Percentiles rank a stretch among this genome's conserved stretches.
Conservation (phyloP, 1,284 basidiomycete species). For the Rhodotorula mucilaginosa region DNA sequence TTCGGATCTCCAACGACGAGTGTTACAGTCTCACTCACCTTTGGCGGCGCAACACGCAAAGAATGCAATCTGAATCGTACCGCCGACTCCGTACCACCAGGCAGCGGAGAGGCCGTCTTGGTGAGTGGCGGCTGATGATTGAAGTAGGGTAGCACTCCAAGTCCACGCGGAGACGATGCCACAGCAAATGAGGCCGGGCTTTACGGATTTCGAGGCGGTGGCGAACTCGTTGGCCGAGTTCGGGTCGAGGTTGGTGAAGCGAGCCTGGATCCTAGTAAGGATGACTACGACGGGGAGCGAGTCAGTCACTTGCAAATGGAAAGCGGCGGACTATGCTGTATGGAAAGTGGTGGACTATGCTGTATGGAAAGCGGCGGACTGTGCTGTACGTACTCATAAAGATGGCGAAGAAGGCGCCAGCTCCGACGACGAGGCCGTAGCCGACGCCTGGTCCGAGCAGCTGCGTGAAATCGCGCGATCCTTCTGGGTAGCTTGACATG, state of each 20-base stretch:
- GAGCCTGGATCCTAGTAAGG: constrained; percentile 26
- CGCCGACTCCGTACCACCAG: constrained; percentile 62
- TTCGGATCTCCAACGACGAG: no score
- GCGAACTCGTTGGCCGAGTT: constrained; percentile 34
- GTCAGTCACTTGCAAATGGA: no score
- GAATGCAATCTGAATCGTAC: constrained; percentile 65
- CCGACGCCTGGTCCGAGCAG: constrained; percentile 15
- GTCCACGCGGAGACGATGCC: constrained; percentile 66
- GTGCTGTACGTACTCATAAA: constrained; percentile 7
- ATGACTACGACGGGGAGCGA: constrained; percentile 23
- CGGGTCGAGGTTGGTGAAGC: constrained; percentile 26
- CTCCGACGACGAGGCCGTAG: constrained; percentile 40
- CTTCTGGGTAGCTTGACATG: constrained; percentile 19
- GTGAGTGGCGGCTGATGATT: constrained; percentile 59
- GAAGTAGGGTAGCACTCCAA: constrained; percentile 56
- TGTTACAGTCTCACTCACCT: constrained; percentile 32
- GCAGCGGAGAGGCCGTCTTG: constrained; percentile 69
- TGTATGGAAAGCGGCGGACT: no score
- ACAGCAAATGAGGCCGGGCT: constrained; percentile 30
- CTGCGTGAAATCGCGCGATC: constrained; percentile 13
- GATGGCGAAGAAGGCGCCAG: constrained; percentile 43
- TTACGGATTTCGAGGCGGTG: constrained; percentile 17
- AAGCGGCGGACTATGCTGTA: no score
- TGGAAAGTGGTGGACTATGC: no score
- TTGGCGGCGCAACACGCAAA: constrained; percentile 55